Conservation (phyloP, 495 filamentous ascomycete species). For the Talaromyces adpressus region DNA sequence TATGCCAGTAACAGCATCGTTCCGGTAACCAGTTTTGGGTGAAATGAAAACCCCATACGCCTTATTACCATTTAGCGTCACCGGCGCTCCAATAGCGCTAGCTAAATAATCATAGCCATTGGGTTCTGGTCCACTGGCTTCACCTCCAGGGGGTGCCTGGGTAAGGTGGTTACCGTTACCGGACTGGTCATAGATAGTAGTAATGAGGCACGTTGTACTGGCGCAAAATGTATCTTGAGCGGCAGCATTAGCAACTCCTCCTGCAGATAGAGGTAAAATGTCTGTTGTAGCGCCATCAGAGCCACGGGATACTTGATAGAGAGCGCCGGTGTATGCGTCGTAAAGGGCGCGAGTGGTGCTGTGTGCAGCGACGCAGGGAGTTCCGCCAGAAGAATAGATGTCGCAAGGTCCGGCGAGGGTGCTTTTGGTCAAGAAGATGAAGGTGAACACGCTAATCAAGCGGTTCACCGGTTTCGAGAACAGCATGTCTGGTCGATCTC, state of each 20-base stretch:
- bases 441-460: constrained; percentile 23
- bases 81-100: constrained; percentile 46
- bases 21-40: constrained; percentile 49
- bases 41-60: constrained; percentile 52
- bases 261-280: constrained; percentile 41
- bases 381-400: constrained; percentile 43
- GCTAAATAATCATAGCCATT: constrained; percentile 50
- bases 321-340: constrained; percentile 36
- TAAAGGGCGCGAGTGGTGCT: constrained; percentile 54
- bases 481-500: neutral
- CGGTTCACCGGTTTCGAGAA: neutral
- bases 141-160: constrained; percentile 47
- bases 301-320: constrained; percentile 49
- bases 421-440: constrained; percentile 30
- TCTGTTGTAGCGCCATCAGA: constrained; percentile 39
- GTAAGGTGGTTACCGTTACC: constrained; percentile 49
- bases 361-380: constrained; percentile 52
- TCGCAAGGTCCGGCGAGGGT: constrained; percentile 51
- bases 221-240: constrained; percentile 52
- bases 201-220: constrained; percentile 50
- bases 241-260: constrained; percentile 50
- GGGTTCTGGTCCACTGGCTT: constrained; percentile 36
- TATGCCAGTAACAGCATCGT: constrained; percentile 39
- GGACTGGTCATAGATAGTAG: constrained; percentile 54
- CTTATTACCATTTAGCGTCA: constrained; percentile 50